Evolutionary conservation across 2,329 filamentous ascomycete species (phyloP), one percentile per base, ranked within the genome.

Genomic region (Aspergillus sp.): DNA sequence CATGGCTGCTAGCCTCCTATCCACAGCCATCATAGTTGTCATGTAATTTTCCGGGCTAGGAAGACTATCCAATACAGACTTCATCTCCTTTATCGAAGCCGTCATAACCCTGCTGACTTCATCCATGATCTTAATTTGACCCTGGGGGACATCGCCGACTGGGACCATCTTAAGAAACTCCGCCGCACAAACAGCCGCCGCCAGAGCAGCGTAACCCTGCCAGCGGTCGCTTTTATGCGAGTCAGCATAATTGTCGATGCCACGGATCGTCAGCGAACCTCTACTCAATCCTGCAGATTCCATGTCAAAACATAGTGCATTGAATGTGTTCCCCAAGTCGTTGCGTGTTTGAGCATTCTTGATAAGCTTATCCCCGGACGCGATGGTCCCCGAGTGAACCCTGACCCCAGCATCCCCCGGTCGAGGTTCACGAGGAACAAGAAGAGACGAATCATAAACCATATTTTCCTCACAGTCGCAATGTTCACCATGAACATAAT

Each of bases 321-420:
- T 21, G 3, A 44, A 21, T 1, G 8, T 8, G 3, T 11, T 19
- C 5, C n/a, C 39, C 8, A 1, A 21, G 7, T 48, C 48, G 17
- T 64, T 62, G 30, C 68, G 59, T 2, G 48, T 58, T 0, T 11
- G 38, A 3, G 59, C 62, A 51, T 63, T 57, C 49, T 63, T 71
- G 8, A 72, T 62, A 1, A 72, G 65, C 19, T 65, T 62, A 42
- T 71, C 69, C 13, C 61, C 70, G 13, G 71, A 71, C 1, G 64
- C 69, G 23, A 72, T 68, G 0, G 61, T 53, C 1, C 70, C 70
- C 49, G 70, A 70, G 50, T 71, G 68, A 47, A 72, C 55, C 15
- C 54, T 38, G 8, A 54, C 21, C 2, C 39, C 51, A 30, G 13
- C 11, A 8, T 27, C 17, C 27, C 54, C 42, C 3, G 3, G 23